A percentile compares a stretch with the other conserved stretches of the same genome.
phyloP scores from a whole-genome alignment of 495 filamentous ascomycete species.

The Mycothermus thermophilus region DNA sequence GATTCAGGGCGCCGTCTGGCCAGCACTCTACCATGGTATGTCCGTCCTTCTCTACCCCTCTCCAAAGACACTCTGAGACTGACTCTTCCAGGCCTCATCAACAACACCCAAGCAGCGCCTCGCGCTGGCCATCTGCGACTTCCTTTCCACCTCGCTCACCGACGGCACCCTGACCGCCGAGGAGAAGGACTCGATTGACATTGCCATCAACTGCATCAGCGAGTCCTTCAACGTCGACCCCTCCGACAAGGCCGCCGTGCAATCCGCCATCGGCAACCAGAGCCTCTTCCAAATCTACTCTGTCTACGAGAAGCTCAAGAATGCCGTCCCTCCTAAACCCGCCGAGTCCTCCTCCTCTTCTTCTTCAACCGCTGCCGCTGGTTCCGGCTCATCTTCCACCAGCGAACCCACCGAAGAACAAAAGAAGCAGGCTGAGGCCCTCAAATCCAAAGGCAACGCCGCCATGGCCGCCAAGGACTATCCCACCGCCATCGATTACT shows the following conservation, averaged over 20 bases:
- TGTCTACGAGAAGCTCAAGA: conserved; percentile 89
- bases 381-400: conserved; percentile 9
- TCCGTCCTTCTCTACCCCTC: too few relatives aligned
- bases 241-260: conserved; percentile 53
- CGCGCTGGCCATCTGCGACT: conserved; percentile 92
- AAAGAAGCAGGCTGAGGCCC: conserved; percentile 62
- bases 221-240: conserved; percentile 93
- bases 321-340: conserved; percentile 11
- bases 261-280: conserved; percentile 67
- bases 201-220: conserved; percentile 82
- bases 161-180: conserved; percentile 80
- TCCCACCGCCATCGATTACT: conserved; percentile 60
- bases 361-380: conserved; percentile 11
- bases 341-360: conserved; percentile 16
- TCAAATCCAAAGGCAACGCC: conserved; percentile 86
- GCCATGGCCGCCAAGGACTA: conserved; percentile 92
- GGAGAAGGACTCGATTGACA: conserved; percentile 81
- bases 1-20: too few relatives aligned
- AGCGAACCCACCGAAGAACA: conserved; percentile 35
- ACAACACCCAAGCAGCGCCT: conserved; percentile 83
- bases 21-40: conserved; percentile 3
- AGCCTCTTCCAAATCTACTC: conserved; percentile 80
- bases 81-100: too few relatives aligned
- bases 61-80: too few relatives aligned
- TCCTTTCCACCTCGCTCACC: conserved; percentile 68